Conservation (phyloP, 2,329 filamentous ascomycete genomes). For the Botrytis galanthina region DNA sequence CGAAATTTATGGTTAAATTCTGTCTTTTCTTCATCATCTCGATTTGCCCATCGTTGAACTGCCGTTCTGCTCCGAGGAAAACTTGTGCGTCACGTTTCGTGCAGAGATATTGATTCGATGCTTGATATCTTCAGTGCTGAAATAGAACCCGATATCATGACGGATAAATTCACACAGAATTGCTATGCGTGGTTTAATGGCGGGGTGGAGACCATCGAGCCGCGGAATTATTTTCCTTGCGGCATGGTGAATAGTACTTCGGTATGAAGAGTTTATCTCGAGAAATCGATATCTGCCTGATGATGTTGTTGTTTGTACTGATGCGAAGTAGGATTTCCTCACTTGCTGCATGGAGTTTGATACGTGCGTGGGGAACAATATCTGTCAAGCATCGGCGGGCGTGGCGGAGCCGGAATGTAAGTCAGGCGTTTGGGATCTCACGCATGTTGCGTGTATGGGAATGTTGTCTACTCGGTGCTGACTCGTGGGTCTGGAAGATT, state of each 20-base stretch:
- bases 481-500: background rate
- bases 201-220: background rate
- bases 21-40: background rate
- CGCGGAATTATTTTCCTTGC: background rate
- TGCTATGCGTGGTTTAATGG: background rate
- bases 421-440: background rate
- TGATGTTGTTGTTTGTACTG: background rate
- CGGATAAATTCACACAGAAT: slow-evolving; percentile 8
- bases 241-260: slow-evolving; percentile 7
- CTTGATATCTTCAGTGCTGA: slow-evolving; percentile 55
- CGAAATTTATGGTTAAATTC: background rate
- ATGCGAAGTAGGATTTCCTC: background rate
- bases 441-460: too few relatives aligned
- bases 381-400: slow-evolving; percentile 5
- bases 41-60: background rate
- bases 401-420: slow-evolving; percentile 1
- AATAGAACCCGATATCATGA: slow-evolving; percentile 37
- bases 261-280: background rate
- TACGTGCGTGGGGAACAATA: slow-evolving; percentile 12
- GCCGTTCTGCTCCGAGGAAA: too few relatives aligned
- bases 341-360: slow-evolving; percentile 3
- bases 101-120: slow-evolving; percentile 66
- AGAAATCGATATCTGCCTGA: background rate
- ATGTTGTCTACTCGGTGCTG: background rate
- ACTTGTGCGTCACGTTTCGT: slow-evolving; percentile 52